phyloP scores from a whole-genome alignment of 1,284 basidiomycete genomes.

The Blastosporella zonata region DNA sequence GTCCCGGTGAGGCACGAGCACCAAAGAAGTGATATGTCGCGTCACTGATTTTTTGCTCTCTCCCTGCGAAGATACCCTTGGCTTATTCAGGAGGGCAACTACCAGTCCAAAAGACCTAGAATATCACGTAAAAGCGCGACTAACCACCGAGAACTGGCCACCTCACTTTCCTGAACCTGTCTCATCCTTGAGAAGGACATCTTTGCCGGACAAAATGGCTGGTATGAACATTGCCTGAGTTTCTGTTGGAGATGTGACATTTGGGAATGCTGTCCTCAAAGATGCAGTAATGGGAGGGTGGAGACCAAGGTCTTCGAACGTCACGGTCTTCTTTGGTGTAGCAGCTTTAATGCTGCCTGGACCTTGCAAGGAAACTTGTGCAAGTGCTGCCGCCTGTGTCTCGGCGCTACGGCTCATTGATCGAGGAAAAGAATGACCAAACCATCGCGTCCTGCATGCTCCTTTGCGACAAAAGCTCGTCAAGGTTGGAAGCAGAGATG shows the following conservation, averaged over 20 bases:
- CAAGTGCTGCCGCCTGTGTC: conserved; percentile 14
- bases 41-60: conserved; percentile 15
- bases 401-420: conserved; percentile 20
- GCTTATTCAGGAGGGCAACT: conserved; percentile 61
- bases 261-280: conserved; percentile 58
- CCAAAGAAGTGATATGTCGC: conserved; percentile 44
- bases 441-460: conserved; percentile 18
- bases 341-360: neutral
- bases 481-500: conserved; percentile 25
- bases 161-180: conserved; percentile 76
- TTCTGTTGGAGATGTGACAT: conserved; percentile 53
- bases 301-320: conserved; percentile 53
- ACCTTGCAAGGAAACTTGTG: neutral
- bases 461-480: conserved; percentile 18
- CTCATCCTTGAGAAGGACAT: conserved; percentile 63
- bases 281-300: conserved; percentile 44
- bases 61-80: conserved; percentile 30
- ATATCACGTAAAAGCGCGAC: conserved; percentile 8
- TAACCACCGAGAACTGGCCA: neutral
- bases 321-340: conserved; percentile 11
- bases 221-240: conserved; percentile 62
- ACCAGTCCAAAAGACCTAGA: conserved; percentile 65
- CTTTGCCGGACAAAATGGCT: conserved; percentile 52
- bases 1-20: conserved; percentile 74
- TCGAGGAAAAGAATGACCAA: conserved; percentile 17